phyloP scores from a whole-genome alignment of 768 basidiomycete genomes.

The Amanita pallidorosea region DNA sequence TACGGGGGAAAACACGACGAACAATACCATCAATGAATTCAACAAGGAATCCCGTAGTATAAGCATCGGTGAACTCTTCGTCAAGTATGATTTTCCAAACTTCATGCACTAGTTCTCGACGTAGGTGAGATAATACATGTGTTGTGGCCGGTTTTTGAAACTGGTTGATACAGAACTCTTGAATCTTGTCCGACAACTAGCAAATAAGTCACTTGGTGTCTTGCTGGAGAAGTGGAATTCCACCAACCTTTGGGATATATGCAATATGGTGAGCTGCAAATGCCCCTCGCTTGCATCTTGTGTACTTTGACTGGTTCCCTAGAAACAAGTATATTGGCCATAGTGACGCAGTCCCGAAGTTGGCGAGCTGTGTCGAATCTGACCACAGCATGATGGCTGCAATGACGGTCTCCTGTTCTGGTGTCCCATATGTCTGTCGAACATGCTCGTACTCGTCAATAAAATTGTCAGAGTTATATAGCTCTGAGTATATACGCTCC shows the following conservation, averaged over 20 bases:
- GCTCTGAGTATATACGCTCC: slow-evolving; percentile 13
- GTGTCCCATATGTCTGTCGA: slow-evolving; percentile 3
- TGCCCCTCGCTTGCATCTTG: slow-evolving; percentile 3
- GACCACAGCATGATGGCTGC: slow-evolving; percentile 1
- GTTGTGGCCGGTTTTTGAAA: too few relatives aligned
- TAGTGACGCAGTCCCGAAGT: neutral
- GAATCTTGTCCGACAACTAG: slow-evolving; percentile 20
- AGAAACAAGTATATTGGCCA: neutral
- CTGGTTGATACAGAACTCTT: slow-evolving; percentile 6
- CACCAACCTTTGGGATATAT: slow-evolving; percentile 28
- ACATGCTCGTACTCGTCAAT: slow-evolving; percentile 11
- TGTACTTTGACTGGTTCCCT: neutral
- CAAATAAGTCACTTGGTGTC: neutral
- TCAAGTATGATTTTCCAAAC: too few relatives aligned
- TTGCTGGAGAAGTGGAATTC: neutral
- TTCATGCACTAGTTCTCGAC: too few relatives aligned
- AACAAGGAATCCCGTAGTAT: too few relatives aligned
- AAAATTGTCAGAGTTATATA: slow-evolving; percentile 17
- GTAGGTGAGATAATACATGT: too few relatives aligned
- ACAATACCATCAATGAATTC: too few relatives aligned
- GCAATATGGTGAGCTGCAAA: slow-evolving; percentile 19
- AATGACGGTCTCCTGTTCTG: neutral
- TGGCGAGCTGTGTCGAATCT: neutral
- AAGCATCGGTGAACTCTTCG: too few relatives aligned
- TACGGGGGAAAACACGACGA: too few relatives aligned